These are phyloP conservation scores for Phaeosphaeria sp. DNA, from an alignment of 2,329 filamentous ascomycete species.

Conservation along the genomic window DNA sequence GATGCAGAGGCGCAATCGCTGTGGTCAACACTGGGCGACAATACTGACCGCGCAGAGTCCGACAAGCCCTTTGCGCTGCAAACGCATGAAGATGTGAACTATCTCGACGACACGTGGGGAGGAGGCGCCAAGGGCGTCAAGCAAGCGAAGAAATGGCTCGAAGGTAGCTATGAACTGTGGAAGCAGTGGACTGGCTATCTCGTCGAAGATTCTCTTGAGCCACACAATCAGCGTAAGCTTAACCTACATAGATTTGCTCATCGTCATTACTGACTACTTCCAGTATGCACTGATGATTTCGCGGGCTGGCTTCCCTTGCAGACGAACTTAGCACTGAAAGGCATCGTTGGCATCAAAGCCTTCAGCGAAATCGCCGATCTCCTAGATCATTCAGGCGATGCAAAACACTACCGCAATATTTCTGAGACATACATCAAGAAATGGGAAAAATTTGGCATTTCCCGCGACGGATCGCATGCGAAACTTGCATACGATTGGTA, in stretches of 20 bases:
- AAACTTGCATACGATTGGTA: conserved; percentile 82
- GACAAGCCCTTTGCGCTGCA: conserved; percentile 57
- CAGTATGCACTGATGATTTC: conserved; percentile 83
- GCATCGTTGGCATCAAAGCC: conserved; percentile 80
- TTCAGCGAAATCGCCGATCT: conserved; percentile 74
- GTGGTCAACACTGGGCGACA: conserved; percentile 58
- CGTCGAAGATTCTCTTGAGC: conserved; percentile 75
- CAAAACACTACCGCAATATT: conserved; percentile 67
- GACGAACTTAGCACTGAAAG: conserved; percentile 83
- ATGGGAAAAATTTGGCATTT: conserved; percentile 76
- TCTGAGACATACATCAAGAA: conserved; percentile 71
- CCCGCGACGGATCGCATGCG: conserved; percentile 71
- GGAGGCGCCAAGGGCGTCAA: conserved; percentile 60
- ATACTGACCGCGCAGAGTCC: conserved; percentile 23
- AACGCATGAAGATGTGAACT: conserved; percentile 57
- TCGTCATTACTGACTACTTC: conserved; percentile 8
- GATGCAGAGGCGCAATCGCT: conserved; percentile 63
- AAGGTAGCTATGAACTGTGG: conserved; percentile 73
- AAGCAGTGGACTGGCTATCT: conserved; percentile 82
- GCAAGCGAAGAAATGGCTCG: conserved; percentile 69
- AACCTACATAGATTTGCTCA: neutral
- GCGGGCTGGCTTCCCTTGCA: conserved; percentile 79
- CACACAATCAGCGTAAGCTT: conserved; percentile 69
- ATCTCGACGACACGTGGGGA: conserved; percentile 69
- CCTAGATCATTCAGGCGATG: conserved; percentile 64